Evolutionary conservation across 2,329 filamentous ascomycete species (phyloP).

Genomic region (Beauveria sp.): DNA sequence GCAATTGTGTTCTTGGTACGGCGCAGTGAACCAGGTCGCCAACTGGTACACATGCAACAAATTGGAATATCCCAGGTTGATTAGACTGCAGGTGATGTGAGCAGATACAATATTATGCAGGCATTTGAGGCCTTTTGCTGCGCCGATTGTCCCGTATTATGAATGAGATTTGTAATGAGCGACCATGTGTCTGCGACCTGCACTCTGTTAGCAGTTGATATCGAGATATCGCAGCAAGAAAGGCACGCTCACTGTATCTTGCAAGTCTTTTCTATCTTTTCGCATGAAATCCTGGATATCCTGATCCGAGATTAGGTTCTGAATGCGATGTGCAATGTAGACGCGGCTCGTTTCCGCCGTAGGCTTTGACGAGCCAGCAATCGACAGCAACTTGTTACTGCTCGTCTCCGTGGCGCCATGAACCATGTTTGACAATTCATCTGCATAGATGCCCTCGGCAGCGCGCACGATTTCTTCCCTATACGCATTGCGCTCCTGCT

Average conservation of each 20-base stretch:
- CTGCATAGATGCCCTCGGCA: conserved; percentile 5
- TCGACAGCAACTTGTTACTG: not conserved
- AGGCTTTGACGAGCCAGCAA: not conserved
- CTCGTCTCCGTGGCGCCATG: not conserved
- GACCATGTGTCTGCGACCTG: conserved; percentile 7
- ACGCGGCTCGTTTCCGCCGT: conserved; percentile 1
- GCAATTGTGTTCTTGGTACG: not conserved
- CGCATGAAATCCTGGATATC: conserved; percentile 5
- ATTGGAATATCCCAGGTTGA: not conserved
- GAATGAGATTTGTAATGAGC: conserved; percentile 1
- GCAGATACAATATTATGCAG: conserved; percentile 4
- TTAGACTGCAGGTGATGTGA: conserved; percentile 1
- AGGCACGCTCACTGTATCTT: not conserved
- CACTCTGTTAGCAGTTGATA: not conserved
- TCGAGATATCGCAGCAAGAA: not conserved
- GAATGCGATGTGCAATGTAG: conserved; percentile 7
- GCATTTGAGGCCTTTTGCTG: conserved; percentile 6
- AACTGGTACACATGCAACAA: not conserved
- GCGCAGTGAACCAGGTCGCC: no score
- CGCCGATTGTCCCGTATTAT: conserved; percentile 4
- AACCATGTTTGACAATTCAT: conserved; percentile 1
- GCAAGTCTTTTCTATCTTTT: conserved; percentile 7
- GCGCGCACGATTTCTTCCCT: conserved; percentile 11
- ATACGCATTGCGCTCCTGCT: conserved; percentile 8
- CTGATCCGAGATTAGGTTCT: not conserved